Percentiles rank a stretch among this genome's conserved stretches.
These are phyloP conservation scores for Lycium barbarum DNA, from an alignment of 257 asterid species.

Conservation along the genomic window DNA sequence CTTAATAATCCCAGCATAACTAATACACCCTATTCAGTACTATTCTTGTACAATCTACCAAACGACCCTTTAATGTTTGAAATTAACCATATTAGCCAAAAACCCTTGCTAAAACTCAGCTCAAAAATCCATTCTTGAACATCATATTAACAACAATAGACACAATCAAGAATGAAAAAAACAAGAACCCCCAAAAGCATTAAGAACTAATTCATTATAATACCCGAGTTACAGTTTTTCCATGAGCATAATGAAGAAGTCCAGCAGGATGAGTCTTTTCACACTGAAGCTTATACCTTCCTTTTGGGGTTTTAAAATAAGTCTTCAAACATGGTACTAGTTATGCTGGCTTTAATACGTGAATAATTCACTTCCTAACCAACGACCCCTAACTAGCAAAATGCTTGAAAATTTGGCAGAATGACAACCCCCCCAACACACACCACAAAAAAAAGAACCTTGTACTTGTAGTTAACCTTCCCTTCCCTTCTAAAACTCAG, in stretches of 20 bases:
- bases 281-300: conserved; percentile 92
- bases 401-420: too few species aligned
- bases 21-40: too few species aligned
- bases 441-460: too few species aligned
- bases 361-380: too few species aligned
- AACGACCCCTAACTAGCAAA: too few species aligned
- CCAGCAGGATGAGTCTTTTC: conserved; percentile 95
- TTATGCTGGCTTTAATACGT: too few species aligned
- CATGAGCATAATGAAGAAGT: conserved; percentile 91
- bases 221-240: conserved; percentile 96
- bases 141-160: background rate
- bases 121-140: too few species aligned
- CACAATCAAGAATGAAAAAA: background rate
- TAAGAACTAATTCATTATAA: background rate
- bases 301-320: conserved; percentile 95
- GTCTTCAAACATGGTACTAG: conserved; percentile 64
- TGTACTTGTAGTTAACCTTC: too few species aligned
- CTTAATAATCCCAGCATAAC: conserved; percentile 39
- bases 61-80: too few species aligned
- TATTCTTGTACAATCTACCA: too few species aligned
- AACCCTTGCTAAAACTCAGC: background rate
- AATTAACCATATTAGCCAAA: too few species aligned
- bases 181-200: conserved; percentile 31
- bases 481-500: conserved; percentile 14
- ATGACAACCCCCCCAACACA: too few species aligned